These are phyloP conservation scores for Diversispora eburnea DNA, from an alignment of 192 early-diverging fungal genomes.

Conservation along the genomic window DNA sequence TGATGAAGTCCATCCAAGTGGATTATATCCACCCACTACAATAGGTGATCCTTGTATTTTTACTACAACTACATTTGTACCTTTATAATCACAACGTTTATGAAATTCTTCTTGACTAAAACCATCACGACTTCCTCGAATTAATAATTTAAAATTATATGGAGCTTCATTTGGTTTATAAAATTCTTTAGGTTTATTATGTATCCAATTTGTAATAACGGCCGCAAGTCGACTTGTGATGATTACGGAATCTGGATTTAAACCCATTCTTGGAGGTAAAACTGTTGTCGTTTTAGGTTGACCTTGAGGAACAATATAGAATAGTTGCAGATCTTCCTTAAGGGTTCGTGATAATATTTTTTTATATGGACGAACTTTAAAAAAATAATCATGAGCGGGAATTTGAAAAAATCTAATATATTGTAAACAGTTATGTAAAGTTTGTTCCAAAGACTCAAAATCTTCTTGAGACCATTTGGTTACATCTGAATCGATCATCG, in stretches of 20 bases:
- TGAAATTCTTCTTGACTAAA: conserved; percentile 6
- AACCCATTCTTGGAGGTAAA: conserved; percentile 11
- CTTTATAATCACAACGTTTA: conserved; percentile 16
- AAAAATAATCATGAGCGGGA: conserved; percentile 8
- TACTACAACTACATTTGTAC: background rate
- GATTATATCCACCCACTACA: conserved; percentile 18
- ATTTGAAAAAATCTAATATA: conserved; percentile 23
- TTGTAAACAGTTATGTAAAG: background rate
- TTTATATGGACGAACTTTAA: conserved; percentile 12
- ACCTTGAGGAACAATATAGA: background rate
- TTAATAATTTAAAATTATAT: conserved; percentile 18
- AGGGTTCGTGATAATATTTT: conserved; percentile 6
- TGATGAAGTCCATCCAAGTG: background rate
- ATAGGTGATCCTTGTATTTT: background rate
- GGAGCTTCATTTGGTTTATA: background rate
- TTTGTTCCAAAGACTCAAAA: background rate
- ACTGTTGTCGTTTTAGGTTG: background rate
- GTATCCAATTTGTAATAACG: conserved; percentile 16
- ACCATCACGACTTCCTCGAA: conserved; percentile 3
- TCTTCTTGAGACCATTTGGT: background rate
- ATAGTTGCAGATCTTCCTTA: background rate
- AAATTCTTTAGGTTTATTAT: background rate
- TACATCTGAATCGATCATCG: background rate
- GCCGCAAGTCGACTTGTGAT: background rate
- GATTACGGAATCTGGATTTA: background rate